phyloP scores from a whole-genome alignment of 371 early-diverging fungal species.

The Circinella umbellata region DNA sequence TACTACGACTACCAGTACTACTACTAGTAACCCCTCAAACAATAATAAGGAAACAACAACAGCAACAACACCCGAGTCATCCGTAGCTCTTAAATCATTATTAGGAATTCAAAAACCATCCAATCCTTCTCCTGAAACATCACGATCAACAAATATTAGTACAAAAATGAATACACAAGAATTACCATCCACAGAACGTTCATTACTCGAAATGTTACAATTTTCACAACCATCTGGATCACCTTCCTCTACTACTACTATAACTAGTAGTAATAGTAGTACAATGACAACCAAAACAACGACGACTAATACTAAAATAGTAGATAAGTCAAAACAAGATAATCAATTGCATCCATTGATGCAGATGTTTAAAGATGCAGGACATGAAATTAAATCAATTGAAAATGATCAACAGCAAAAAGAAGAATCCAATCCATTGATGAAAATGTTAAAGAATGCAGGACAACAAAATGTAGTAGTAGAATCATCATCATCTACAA shows the following conservation, averaged over 20 bases:
- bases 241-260: background rate
- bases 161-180: background rate
- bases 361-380: too few species aligned
- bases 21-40: too few species aligned
- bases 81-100: constrained; percentile 21
- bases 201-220: background rate
- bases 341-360: too few species aligned
- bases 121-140: background rate
- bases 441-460: background rate
- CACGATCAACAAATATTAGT: background rate
- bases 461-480: background rate
- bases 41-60: too few species aligned
- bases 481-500: background rate
- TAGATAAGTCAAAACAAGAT: too few species aligned
- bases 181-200: background rate
- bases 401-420: background rate
- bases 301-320: too few species aligned
- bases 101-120: constrained; percentile 23
- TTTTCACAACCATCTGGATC: background rate
- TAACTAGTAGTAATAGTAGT: too few species aligned
- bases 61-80: constrained; percentile 7
- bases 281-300: too few species aligned
- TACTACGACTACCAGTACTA: too few species aligned
- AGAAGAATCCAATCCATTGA: background rate
- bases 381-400: background rate